These are phyloP conservation scores for Ceratocystis huliohia DNA, from an alignment of 2,329 filamentous ascomycete genomes.

Conservation along the genomic window DNA sequence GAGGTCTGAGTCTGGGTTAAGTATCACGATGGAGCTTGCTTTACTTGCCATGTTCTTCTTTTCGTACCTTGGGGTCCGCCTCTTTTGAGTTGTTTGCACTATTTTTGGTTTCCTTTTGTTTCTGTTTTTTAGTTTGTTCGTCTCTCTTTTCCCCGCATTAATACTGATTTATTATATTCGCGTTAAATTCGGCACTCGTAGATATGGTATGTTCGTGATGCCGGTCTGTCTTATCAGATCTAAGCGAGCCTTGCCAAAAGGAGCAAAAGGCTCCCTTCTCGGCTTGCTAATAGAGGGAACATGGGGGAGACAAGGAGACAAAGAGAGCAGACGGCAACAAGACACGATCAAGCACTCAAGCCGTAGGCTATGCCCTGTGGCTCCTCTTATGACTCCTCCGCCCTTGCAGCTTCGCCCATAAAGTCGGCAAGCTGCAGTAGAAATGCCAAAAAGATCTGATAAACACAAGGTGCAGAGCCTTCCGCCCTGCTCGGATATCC, in stretches of 20 bases:
- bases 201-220: not conserved
- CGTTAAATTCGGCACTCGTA: not conserved
- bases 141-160: conserved; percentile 4
- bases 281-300: not conserved
- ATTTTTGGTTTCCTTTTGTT: not conserved
- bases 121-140: not conserved
- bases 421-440: not conserved
- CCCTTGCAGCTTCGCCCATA: not conserved
- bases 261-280: not conserved
- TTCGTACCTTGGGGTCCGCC: not conserved
- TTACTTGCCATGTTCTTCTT: not conserved
- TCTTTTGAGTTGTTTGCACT: not conserved
- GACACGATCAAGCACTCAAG: not conserved
- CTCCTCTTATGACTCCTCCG: not conserved
- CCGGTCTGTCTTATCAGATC: not conserved
- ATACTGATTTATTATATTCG: not conserved
- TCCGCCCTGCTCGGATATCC: not conserved
- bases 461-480: not conserved
- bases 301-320: not conserved
- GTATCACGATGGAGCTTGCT: not conserved
- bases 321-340: not conserved
- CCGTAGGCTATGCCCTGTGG: not conserved
- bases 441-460: conserved; percentile 11
- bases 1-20: not conserved
- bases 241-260: not conserved